Evolutionary conservation across 2,329 filamentous ascomycete genomes (phyloP).

Genomic region (Phialemoniopsis sp.): DNA sequence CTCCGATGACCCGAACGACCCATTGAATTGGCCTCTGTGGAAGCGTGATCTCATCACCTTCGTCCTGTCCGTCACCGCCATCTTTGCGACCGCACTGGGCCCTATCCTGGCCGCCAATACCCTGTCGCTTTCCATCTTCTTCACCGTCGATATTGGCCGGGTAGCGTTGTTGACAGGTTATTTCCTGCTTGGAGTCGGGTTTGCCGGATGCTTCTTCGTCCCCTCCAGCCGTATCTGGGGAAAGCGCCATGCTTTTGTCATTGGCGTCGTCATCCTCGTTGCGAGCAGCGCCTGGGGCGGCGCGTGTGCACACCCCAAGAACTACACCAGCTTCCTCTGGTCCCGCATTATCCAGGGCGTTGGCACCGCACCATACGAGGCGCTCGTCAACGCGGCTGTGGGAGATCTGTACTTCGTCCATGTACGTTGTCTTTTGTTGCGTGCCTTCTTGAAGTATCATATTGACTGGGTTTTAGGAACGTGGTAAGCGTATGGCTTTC

Average conservation of each 20-base stretch:
- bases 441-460: no score
- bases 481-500: slow-evolving; percentile 84
- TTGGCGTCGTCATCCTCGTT: slow-evolving; percentile 72
- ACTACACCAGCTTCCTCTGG: slow-evolving; percentile 70
- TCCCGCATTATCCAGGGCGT: slow-evolving; percentile 84
- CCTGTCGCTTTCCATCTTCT: slow-evolving; percentile 67
- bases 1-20: slow-evolving; percentile 86
- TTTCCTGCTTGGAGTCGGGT: slow-evolving; percentile 77
- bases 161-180: slow-evolving; percentile 83
- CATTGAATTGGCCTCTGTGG: slow-evolving; percentile 82
- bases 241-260: slow-evolving; percentile 81
- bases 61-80: slow-evolving; percentile 72
- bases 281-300: slow-evolving; percentile 76
- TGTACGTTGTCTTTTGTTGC: slow-evolving; percentile 39
- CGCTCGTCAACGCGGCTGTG: slow-evolving; percentile 81
- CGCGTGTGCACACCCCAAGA: slow-evolving; percentile 45
- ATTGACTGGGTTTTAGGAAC: slow-evolving; percentile 45
- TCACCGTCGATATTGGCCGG: slow-evolving; percentile 63
- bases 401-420: slow-evolving; percentile 91
- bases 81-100: slow-evolving; percentile 80
- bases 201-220: slow-evolving; percentile 80
- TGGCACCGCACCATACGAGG: slow-evolving; percentile 84
- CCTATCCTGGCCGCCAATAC: slow-evolving; percentile 88
- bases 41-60: slow-evolving; percentile 76
- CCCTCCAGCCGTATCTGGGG: slow-evolving; percentile 88